These are phyloP conservation scores for Cutaneotrichosporon arboriforme DNA, from an alignment of 1,284 basidiomycete species.

Conservation along the genomic window DNA sequence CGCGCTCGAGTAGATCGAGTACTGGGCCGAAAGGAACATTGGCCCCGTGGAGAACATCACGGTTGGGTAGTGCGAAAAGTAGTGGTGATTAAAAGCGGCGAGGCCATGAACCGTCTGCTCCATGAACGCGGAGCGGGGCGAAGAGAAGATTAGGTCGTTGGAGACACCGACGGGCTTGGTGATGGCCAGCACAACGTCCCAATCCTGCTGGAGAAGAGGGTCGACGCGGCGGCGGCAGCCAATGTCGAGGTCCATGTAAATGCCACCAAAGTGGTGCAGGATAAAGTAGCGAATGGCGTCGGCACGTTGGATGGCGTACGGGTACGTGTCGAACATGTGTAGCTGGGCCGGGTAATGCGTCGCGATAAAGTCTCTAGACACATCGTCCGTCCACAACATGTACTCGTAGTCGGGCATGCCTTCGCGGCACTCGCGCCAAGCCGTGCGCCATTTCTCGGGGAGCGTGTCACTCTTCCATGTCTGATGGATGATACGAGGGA, in stretches of 20 bases:
- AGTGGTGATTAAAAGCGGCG: slow-evolving; percentile 86
- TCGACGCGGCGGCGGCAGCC: slow-evolving; percentile 88
- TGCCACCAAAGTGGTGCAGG: slow-evolving; percentile 87
- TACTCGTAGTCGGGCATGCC: slow-evolving; percentile 96
- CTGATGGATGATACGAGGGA: slow-evolving; percentile 94
- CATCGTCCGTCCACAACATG: slow-evolving; percentile 93
- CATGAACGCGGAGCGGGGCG: slow-evolving; percentile 81
- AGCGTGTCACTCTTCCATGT: slow-evolving; percentile 93
- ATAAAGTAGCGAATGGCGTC: slow-evolving; percentile 98
- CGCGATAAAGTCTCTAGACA: slow-evolving; percentile 83
- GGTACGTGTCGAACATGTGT: slow-evolving; percentile 85
- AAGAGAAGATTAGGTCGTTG: slow-evolving; percentile 93
- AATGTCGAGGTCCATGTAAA: slow-evolving; percentile 96
- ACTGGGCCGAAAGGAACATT: slow-evolving; percentile 85
- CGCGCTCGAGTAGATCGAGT: slow-evolving; percentile 70
- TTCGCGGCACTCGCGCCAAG: slow-evolving; percentile 73
- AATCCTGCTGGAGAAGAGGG: slow-evolving; percentile 65
- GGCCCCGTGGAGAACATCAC: slow-evolving; percentile 99
- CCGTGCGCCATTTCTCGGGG: slow-evolving; percentile 72
- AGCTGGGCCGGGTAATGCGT: slow-evolving; percentile 87
- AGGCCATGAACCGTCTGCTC: slow-evolving; percentile 88
- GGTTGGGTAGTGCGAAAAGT: slow-evolving; percentile 93
- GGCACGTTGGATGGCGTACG: slow-evolving; percentile 91
- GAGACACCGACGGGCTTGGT: slow-evolving; percentile 96
- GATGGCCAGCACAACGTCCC: slow-evolving; percentile 84